Evolutionary conservation across 768 basidiomycete species (phyloP).

Genomic region (Krasilnikovozyma curviuscula): DNA sequence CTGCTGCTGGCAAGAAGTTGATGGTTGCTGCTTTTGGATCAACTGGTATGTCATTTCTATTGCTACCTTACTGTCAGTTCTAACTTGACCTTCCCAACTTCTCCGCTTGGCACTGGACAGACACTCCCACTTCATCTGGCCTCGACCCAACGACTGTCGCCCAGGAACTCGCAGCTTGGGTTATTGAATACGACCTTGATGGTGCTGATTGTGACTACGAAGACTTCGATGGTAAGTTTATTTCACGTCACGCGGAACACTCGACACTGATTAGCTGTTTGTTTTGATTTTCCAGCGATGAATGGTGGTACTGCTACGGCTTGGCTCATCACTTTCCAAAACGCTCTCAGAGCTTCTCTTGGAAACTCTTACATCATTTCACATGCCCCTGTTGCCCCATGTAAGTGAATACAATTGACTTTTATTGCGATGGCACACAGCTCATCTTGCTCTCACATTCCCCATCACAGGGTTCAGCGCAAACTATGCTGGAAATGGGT

Average conservation of each 20-base stretch:
- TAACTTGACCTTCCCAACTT: not conserved
- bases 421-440: no score
- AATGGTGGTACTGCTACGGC: no score
- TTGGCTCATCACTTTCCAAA: not conserved
- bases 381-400: not conserved
- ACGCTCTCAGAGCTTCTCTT: not conserved
- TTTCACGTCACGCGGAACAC: no score
- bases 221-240: no score
- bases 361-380: conserved; percentile 1
- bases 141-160: conserved; percentile 5
- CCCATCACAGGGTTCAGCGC: not conserved
- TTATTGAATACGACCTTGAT: conserved; percentile 11
- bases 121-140: conserved; percentile 8
- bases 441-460: no score
- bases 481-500: not conserved
- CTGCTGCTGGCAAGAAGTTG: not conserved
- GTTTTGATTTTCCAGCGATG: no score
- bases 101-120: no score
- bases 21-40: conserved; percentile 4
- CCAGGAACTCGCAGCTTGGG: conserved; percentile 6
- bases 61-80: no score
- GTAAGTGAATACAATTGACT: no score
- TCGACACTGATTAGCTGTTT: no score
- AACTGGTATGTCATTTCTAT: not conserved
- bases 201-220: conserved; percentile 16